Evolutionary conservation across 805 yeast species (phyloP).

Genomic region (Saccharomycopsis olivae): DNA sequence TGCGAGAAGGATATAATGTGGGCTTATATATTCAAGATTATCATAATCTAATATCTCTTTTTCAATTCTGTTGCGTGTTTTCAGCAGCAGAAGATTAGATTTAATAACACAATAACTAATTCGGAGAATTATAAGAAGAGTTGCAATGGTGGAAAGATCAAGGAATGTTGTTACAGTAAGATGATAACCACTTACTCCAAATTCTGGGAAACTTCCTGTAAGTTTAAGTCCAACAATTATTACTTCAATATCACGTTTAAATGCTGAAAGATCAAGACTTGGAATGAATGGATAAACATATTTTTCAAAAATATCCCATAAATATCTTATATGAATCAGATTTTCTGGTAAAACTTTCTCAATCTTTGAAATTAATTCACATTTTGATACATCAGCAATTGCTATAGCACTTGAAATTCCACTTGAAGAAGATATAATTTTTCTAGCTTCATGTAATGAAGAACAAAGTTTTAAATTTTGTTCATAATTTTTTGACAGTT

Average conservation of each 20-base stretch:
- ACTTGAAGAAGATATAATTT: no score
- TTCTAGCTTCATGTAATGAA: no score
- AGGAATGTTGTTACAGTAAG: neutral
- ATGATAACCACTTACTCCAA: neutral
- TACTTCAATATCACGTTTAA: conserved; percentile 14
- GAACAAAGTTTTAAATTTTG: no score
- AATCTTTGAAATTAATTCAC: conserved; percentile 5
- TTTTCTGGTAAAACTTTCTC: conserved; percentile 6
- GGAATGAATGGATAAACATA: conserved; percentile 16
- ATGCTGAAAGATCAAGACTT: conserved; percentile 5
- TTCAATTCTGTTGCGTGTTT: conserved; percentile 1
- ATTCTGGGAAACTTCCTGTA: no score
- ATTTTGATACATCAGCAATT: no score
- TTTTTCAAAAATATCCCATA: conserved; percentile 12
- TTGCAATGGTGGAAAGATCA: conserved; percentile 8
- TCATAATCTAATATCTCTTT: neutral
- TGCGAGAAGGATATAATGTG: conserved; percentile 8
- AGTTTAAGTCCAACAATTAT: conserved; percentile 9
- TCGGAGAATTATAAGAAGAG: conserved; percentile 9
- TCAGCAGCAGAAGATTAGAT: neutral
- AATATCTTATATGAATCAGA: neutral
- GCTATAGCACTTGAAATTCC: no score
- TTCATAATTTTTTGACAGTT: no score
- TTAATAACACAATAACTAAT: conserved; percentile 6
- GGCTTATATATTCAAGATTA: conserved; percentile 5